Evolutionary conservation across 768 basidiomycete species (phyloP), one percentile per base, ranked within the genome.

Genomic region (Pisolithus microcarpus): DNA sequence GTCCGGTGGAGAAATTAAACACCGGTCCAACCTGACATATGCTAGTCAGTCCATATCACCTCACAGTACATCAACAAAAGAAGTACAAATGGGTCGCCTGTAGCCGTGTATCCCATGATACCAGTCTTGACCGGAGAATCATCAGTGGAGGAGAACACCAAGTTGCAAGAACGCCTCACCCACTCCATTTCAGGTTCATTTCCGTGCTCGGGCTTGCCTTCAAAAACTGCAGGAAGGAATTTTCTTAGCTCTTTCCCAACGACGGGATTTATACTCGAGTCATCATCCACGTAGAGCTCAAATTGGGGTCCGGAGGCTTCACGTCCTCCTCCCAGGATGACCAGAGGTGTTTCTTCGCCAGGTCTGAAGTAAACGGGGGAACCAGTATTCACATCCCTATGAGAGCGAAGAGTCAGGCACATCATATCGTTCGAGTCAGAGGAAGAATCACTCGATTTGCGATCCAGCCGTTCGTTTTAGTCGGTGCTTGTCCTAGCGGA

Each of bases 101-200:
- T 69, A 48, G 68, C 70, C 0, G 88, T 85, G 57, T 70, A 87
- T 0, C 81, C 90, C 87, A 89, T 89, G 40, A 92, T 87, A 0
- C 90, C 91, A 0, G 85, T 87, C 90, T 90, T 38, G 7, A 37
- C 38, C 13, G 45, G 5, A 23, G 3, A 13, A 15, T 19, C 5
- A 40, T 26, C 39, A 46, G 4, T 9, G 16, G 34, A 37, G 26
- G 37, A 18, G n/a, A 19, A 18, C 4, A 11, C 24, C 4, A 4
- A 18, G n/a, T 39, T 21, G 11, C 9, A 10, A 7, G 21, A 38
- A 23, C 8, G 67, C 77, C 43, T 39, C 46, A 87, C 88, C 89
- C 91, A 93, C 74, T 91, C 87, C 76, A 82, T 80, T 63, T 87
- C 86, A 6, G 81, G 81, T 46, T 78, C 72, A n/a, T 52, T 59